Evolutionary conservation across 2,329 filamentous ascomycete species (phyloP), one percentile per base, ranked within the genome.

Genomic region (Neofusicoccum parvum): DNA sequence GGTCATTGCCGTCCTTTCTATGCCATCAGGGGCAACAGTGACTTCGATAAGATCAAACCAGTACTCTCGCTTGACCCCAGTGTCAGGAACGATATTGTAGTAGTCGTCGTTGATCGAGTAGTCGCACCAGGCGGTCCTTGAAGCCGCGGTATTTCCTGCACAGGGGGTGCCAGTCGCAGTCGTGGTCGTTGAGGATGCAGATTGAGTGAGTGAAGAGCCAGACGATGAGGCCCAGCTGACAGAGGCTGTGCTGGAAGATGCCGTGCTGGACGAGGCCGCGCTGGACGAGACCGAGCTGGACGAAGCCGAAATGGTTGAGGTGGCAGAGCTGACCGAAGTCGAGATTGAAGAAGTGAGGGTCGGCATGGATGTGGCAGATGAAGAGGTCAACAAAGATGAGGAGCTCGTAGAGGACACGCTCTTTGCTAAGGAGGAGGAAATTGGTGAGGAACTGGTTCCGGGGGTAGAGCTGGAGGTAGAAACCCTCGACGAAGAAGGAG

Each of bases 1-100:
- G 4, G 58, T 54, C 20, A 64, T n/a, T 20, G 39, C 54, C 12
- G 37, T 64, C 66, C 75, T 80, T 66, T 83, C 73, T 64, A 87
- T 85, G 20, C 87, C 87, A 71, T 89, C 87, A 0, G 86, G 85
- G 0, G 82, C 81, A 62, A 86, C 81, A 45, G 76, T 72, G 2
- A 79, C 82, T 17, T 84, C 80, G 65, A 79, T 83, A 65, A 87
- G 73, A 3, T 80, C 82, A 66, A 86, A 85, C 67, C 86, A 81
- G 68, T 87, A 87, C 20, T 66, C 78, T 11, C 86, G 78, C 23
- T 84, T 86, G 2, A 87, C 81, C 12, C 85, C 84, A 0, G 86
- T 88, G 39, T 78, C 74, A 1, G 86, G 85, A 36, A 76, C 75
- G 4, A 80, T 74, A 2, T 75, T 73, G 67, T 85, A 85, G 53